These are phyloP conservation scores for Ophiocordyceps australis DNA, from an alignment of 2,329 filamentous ascomycete genomes.

Conservation along the genomic window DNA sequence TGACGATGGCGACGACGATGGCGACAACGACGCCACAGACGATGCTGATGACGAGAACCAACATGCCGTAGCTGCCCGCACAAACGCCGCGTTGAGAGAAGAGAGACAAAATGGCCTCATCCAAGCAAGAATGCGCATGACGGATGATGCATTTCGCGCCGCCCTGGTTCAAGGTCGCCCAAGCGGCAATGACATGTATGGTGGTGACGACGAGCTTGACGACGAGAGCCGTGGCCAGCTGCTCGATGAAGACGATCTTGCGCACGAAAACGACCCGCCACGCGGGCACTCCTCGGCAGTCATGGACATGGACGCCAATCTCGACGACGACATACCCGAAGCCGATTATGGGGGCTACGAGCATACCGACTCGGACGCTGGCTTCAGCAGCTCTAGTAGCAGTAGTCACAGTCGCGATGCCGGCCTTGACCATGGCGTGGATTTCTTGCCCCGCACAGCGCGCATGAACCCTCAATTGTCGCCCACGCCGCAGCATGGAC, in stretches of 20 bases:
- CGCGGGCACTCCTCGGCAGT: background rate
- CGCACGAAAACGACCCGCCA: slow-evolving; percentile 7
- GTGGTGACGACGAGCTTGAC: slow-evolving; percentile 32
- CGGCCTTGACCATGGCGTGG: slow-evolving; percentile 13
- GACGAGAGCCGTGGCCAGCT: slow-evolving; percentile 39
- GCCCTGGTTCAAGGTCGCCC: slow-evolving; percentile 32
- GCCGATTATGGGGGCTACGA: slow-evolving; percentile 49
- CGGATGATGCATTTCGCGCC: slow-evolving; percentile 44
- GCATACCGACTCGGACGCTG: slow-evolving; percentile 59
- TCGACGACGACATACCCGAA: slow-evolving; percentile 55
- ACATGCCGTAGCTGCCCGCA: slow-evolving; percentile 19
- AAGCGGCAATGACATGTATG: slow-evolving; percentile 30
- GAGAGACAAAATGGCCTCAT: slow-evolving; percentile 29
- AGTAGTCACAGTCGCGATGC: too few species aligned
- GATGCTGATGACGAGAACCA: slow-evolving; percentile 21
- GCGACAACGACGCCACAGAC: slow-evolving; percentile 19
- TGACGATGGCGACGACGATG: slow-evolving; percentile 19
- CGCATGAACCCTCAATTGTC: slow-evolving; percentile 15
- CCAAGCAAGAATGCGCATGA: slow-evolving; percentile 30
- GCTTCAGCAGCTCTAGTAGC: slow-evolving; percentile 31
- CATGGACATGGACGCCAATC: slow-evolving; percentile 43
- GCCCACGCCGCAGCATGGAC: slow-evolving; percentile 15
- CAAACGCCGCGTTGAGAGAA: slow-evolving; percentile 19
- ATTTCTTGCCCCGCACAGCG: slow-evolving; percentile 19
- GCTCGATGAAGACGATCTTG: slow-evolving; percentile 44